phyloP scores from a whole-genome alignment of 148 eudicot genomes.

The Euryodendron excelsum region DNA sequence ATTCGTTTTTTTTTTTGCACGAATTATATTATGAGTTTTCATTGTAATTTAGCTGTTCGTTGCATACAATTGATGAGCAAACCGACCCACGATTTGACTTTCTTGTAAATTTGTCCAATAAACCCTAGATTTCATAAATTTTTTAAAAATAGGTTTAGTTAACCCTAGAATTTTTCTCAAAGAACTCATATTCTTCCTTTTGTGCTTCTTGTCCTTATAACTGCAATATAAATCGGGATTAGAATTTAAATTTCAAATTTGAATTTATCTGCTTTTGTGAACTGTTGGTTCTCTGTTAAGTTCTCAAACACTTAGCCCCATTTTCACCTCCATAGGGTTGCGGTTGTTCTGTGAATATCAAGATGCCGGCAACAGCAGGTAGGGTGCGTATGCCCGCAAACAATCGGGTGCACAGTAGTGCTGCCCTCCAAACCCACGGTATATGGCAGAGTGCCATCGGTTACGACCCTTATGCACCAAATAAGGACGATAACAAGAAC shows the following conservation, averaged over 20 bases:
- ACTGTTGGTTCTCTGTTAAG: no score
- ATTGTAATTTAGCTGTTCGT: no score
- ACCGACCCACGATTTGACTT: background rate
- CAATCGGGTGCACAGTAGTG: slow-evolving; percentile 96
- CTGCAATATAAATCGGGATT: background rate
- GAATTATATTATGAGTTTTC: no score
- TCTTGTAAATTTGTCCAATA: background rate
- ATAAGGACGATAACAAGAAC: slow-evolving; percentile 61
- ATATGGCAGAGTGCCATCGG: slow-evolving; percentile 97
- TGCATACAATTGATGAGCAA: background rate
- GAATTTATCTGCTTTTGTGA: no score
- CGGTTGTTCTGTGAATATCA: slow-evolving; percentile 31
- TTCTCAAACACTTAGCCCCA: background rate
- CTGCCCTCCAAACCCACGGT: slow-evolving; percentile 95
- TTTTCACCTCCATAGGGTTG: background rate
- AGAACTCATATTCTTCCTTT: background rate
- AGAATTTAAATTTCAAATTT: background rate
- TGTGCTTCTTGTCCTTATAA: background rate
- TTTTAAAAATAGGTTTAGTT: background rate
- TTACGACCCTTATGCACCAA: slow-evolving; percentile 96
- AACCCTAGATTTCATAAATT: background rate
- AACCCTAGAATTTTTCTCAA: background rate
- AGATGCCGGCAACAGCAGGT: slow-evolving; percentile 99
- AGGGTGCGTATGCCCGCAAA: slow-evolving; percentile 99
- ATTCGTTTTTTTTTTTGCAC: no score